Base-by-base conservation (phyloP, 495 filamentous ascomycete species). In the Paragyromitra xinjiangensis region DNA sequence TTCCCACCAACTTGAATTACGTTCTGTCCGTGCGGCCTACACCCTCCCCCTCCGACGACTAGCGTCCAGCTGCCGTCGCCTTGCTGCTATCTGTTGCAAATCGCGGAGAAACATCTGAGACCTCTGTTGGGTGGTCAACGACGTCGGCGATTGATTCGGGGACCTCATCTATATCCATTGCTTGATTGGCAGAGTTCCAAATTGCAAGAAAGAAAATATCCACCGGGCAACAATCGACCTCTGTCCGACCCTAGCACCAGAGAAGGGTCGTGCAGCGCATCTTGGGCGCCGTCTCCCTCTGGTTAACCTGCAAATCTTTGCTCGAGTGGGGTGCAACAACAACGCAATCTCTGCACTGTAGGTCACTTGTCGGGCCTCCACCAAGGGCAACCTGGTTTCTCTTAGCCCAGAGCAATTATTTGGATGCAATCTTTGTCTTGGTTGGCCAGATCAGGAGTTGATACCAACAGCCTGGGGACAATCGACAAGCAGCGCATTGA, bases 111-210 rank as follows among this genome's bases (percentile, higher is more conserved):
- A 65, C 61, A 78, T 78, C 77, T 78, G 66, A 79, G 77, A 79
- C 77, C 34, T 67, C 53, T 72, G 77, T 79, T 79, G 77, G 77
- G 65, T 77, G 64, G 76, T 45, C 58, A 64, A 77, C 67, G 59
- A 40, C 58, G 76, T 79, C 77, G 77, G 77, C 77, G 77, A 79
- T 77, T 77, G 77, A 79, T 77, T 77, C 69, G 74, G 74, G 42
- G 74, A 64, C 68, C 51, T 65, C 42, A 51, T 8, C 39, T 51
- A 22, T 42, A 59, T 51, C 61, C 66, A 44, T 58, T 73, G 40
- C 9, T 65, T 77, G 61, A 77, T 77, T 77, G 69, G 74, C 19
- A 11, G 66, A 40, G 50, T 73, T 65, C 59, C 68, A 72, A 75
- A 73, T 73, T 68, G 39, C 39, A 76, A 61, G 19, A 3, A 34